Base-by-base conservation (phyloP, 1,139 yeast genomes). In the Debaryomyces sp. region DNA sequence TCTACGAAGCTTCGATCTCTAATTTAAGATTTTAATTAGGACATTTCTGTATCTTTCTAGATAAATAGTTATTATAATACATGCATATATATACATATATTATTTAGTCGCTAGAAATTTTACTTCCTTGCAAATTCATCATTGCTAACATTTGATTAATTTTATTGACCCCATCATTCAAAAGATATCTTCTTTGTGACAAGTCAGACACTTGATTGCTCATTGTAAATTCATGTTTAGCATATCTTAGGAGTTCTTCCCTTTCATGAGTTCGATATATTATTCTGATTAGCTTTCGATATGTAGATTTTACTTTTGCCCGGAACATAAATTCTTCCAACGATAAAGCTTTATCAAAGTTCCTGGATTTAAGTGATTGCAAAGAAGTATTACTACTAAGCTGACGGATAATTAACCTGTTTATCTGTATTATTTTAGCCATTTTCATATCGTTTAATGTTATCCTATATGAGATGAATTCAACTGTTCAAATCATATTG, bases 241-340 rank as follows among this genome's bases (percentile, higher is more conserved):
- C 67, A 54, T 60, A 73, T 17, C 49, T 54, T 44, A 73, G 60
- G 43, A 76, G 56, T n/a, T 71, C 78, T 1, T 60, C 54, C 32
- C 63, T 63, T 50, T 76, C 78, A 53, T 75, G 79, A 43, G 67
- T 66, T 45, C 64, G 63, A 52, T 71, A 70, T 22, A 75, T 60
- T 41, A 67, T 59, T 40, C 79, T 52, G 42, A 70, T 53, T 21
- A 74, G 59, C 23, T 65, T 67, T 39, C 77, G 60, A 54, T 76
- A 76, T 2, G 69, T 65, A 21, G 61, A 55, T 26, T 61, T 59
- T 7, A 75, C 65, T 48, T 67, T 66, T 44, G 63, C 68, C 32
- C 78, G 64, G 46, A 75, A 75, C 18, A 75, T 49, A 52, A 74
- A 76, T 51, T 76, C 80, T 34, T 76, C 78, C 4, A 76, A 59